A percentile compares a stretch with the other conserved stretches of the same genome.
Evolutionary conservation across 2,329 filamentous ascomycete species (phyloP).

Genomic region (Scolecobasidium constrictum): DNA sequence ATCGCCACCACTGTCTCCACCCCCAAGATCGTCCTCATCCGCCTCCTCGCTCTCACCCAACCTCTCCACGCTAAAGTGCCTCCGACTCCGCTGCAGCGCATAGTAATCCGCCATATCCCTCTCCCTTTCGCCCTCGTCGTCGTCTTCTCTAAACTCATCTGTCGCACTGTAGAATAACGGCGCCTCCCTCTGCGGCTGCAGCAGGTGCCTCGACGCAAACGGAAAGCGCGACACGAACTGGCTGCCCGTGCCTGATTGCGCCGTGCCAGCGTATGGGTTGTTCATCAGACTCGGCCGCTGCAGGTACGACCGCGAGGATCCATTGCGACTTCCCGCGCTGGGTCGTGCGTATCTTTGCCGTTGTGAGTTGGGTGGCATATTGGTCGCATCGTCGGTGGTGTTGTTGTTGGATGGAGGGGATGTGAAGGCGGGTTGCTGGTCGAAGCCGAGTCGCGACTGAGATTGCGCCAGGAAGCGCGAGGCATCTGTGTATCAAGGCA

Average conservation of each 20-base stretch:
- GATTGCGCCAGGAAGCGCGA: conserved; percentile 95
- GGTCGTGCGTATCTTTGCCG: neutral
- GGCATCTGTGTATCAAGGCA: conserved; percentile 54
- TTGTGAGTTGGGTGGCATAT: conserved; percentile 20
- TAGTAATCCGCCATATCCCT: conserved; percentile 90
- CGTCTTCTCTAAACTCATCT: conserved; percentile 84
- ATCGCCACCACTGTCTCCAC: conserved; percentile 23
- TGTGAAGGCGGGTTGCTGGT: conserved; percentile 27
- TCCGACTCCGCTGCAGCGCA: conserved; percentile 77
- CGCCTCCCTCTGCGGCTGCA: conserved; percentile 17
- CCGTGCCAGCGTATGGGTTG: conserved; percentile 64
- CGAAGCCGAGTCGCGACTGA: conserved; percentile 77
- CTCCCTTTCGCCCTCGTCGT: conserved; percentile 84
- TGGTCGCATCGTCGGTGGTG: conserved; percentile 1
- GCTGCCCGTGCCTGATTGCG: too few species aligned
- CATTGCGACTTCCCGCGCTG: conserved; percentile 2
- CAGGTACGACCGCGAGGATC: conserved; percentile 36
- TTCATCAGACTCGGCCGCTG: conserved; percentile 27
- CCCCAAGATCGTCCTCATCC: conserved; percentile 45
- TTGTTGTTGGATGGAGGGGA: conserved; percentile 19
- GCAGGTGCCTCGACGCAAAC: conserved; percentile 66
- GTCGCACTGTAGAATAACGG: conserved; percentile 90
- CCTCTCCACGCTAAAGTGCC: conserved; percentile 75
- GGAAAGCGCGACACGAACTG: conserved; percentile 60
- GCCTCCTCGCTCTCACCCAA: conserved; percentile 78